phyloP scores from a whole-genome alignment of 495 filamentous ascomycete species.

The Penicillium simplicissimum region DNA sequence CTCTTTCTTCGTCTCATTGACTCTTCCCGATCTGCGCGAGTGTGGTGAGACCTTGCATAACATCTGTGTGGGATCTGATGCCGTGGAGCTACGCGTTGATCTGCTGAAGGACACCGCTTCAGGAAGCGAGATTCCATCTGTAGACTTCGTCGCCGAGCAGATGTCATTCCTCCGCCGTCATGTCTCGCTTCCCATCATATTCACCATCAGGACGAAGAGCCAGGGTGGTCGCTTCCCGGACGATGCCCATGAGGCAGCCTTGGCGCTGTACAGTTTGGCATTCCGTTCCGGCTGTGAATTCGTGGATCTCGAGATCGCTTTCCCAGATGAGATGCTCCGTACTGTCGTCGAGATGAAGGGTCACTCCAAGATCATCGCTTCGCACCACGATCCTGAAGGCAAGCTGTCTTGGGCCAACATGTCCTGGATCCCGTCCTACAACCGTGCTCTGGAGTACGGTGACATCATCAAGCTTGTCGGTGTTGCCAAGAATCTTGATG shows the following conservation, averaged over 20 bases:
- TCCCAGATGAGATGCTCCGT: slow-evolving; percentile 71
- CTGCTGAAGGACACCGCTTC: slow-evolving; percentile 74
- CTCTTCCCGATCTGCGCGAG: slow-evolving; percentile 69
- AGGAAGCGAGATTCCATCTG: slow-evolving; percentile 56
- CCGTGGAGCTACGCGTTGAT: slow-evolving; percentile 93
- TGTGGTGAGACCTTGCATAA: slow-evolving; percentile 64
- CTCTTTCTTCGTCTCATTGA: slow-evolving; percentile 92
- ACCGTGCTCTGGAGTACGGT: slow-evolving; percentile 79
- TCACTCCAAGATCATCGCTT: slow-evolving; percentile 82
- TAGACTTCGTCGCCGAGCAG: slow-evolving; percentile 79
- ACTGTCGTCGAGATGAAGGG: slow-evolving; percentile 68
- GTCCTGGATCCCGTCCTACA: slow-evolving; percentile 85
- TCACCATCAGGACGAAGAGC: slow-evolving; percentile 81
- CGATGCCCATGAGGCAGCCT: slow-evolving; percentile 64
- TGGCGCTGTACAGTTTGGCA: slow-evolving; percentile 73
- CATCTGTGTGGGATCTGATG: slow-evolving; percentile 83
- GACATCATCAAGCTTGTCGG: slow-evolving; percentile 96
- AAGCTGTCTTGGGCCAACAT: slow-evolving; percentile 83
- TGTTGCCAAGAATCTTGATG: slow-evolving; percentile 70
- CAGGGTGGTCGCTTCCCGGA: slow-evolving; percentile 93
- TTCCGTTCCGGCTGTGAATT: slow-evolving; percentile 85
- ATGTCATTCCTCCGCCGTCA: slow-evolving; percentile 74
- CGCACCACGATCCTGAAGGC: slow-evolving; percentile 85
- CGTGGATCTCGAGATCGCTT: slow-evolving; percentile 88
- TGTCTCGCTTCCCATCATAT: slow-evolving; percentile 84